phyloP scores from a whole-genome alignment of 306 rosid genomes.

The Vigna reflexopilosa region DNA sequence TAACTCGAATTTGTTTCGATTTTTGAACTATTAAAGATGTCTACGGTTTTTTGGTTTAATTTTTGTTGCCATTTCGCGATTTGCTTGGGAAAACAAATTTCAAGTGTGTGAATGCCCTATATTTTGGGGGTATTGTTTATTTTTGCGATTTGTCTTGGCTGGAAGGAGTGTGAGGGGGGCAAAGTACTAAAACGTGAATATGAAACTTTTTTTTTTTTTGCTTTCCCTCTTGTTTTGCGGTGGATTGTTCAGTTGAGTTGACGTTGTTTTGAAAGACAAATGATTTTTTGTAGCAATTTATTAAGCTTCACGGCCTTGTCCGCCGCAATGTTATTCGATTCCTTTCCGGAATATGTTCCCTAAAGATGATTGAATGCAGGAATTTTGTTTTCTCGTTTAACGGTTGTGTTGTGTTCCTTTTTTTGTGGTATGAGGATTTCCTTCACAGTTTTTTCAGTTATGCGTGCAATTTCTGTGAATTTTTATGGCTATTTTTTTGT shows the following conservation, averaged over 20 bases:
- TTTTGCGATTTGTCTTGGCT: slow-evolving; percentile 22
- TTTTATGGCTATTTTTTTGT: not conserved
- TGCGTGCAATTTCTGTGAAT: not conserved
- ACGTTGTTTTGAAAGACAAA: not conserved
- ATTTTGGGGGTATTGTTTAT: slow-evolving; percentile 11
- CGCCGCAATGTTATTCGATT: not conserved
- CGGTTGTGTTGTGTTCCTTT: slow-evolving; percentile 10
- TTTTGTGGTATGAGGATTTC: slow-evolving; percentile 12
- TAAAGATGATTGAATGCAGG: slow-evolving; percentile 11
- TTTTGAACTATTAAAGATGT: slow-evolving; percentile 14
- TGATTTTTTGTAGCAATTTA: not conserved
- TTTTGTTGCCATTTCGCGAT: not conserved
- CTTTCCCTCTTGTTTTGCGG: not conserved
- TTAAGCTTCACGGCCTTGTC: not conserved
- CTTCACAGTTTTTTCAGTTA: not conserved
- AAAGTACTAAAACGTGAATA: not conserved
- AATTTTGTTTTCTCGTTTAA: slow-evolving; percentile 5
- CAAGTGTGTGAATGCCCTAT: not conserved
- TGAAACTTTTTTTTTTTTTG: not conserved
- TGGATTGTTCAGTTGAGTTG: slow-evolving; percentile 28
- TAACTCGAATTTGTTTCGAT: not conserved
- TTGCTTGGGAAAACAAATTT: slow-evolving; percentile 1
- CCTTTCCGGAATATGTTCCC: not conserved
- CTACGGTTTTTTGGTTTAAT: slow-evolving; percentile 11
- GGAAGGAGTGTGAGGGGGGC: not conserved